Percentiles rank a stretch among this genome's conserved stretches.
These are phyloP conservation scores for Plantago rigida DNA, from an alignment of 305 asterid species.

Conservation along the genomic window DNA sequence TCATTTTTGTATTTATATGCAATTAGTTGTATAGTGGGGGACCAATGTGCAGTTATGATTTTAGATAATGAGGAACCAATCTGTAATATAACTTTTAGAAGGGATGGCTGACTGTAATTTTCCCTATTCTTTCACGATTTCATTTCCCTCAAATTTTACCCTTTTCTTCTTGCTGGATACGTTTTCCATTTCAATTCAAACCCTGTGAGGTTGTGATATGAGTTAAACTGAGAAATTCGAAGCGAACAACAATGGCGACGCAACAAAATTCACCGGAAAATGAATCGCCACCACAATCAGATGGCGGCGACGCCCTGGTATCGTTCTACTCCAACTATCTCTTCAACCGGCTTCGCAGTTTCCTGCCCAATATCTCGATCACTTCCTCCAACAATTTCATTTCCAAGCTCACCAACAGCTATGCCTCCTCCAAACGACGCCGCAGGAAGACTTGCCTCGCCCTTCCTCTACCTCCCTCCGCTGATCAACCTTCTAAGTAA, in stretches of 20 bases:
- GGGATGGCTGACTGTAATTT: too few species aligned
- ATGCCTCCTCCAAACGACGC: slow-evolving; percentile 35
- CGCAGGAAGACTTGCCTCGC: slow-evolving; percentile 67
- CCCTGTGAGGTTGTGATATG: too few species aligned
- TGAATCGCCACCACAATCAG: slow-evolving; percentile 31
- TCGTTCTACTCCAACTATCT: slow-evolving; percentile 50
- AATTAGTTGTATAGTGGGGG: too few species aligned
- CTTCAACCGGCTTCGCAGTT: slow-evolving; percentile 35
- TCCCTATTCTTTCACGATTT: too few species aligned
- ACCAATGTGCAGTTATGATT: too few species aligned
- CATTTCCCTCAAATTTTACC: too few species aligned
- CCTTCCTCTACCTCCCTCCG: slow-evolving; percentile 60
- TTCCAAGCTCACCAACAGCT: slow-evolving; percentile 34
- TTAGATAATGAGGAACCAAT: too few species aligned
- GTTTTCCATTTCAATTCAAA: too few species aligned
- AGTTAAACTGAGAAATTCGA: too few species aligned
- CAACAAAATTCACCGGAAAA: slow-evolving; percentile 24
- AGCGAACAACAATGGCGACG: slow-evolving; percentile 30
- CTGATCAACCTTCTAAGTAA: slow-evolving; percentile 49
- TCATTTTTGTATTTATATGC: too few species aligned
- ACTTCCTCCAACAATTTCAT: slow-evolving; percentile 28
- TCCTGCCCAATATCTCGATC: slow-evolving; percentile 34
- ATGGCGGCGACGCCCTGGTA: slow-evolving; percentile 27
- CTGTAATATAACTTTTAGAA: too few species aligned
- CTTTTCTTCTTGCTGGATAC: too few species aligned